Percentiles rank a stretch among this genome's conserved stretches.
Evolutionary conservation across 345 rosid genomes (phyloP).

Genomic region (Eucalyptus pauciflora): DNA sequence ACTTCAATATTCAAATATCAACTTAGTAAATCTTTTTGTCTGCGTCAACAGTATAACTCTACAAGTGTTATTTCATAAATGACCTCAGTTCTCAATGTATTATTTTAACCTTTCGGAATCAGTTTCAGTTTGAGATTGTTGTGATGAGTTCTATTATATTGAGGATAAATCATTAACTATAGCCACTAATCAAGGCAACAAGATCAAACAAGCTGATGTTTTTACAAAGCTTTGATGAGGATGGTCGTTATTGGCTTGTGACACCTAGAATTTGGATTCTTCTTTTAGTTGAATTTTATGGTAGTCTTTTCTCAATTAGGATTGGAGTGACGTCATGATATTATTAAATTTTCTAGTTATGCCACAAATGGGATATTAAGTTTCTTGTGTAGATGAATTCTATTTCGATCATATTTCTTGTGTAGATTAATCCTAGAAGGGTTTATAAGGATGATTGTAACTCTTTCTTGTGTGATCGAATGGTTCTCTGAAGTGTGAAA

Average conservation of each 20-base stretch:
- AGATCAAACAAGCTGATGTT: not conserved
- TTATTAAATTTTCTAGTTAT: not conserved
- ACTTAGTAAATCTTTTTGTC: not conserved
- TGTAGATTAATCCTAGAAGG: not conserved
- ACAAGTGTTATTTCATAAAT: not conserved
- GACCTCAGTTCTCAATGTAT: not conserved
- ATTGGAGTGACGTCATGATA: not conserved
- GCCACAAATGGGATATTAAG: not conserved
- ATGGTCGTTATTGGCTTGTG: not conserved
- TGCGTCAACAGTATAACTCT: not conserved
- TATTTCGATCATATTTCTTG: not conserved
- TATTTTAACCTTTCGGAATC: not conserved
- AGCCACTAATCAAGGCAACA: not conserved
- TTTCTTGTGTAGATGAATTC: not conserved
- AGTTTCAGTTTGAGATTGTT: not conserved
- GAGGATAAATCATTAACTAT: not conserved
- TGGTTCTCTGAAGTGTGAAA: not conserved
- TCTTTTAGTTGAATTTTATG: not conserved
- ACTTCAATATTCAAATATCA: not conserved
- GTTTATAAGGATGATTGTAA: not conserved
- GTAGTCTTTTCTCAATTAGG: not conserved
- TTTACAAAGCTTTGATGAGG: not conserved
- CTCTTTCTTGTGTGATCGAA: not conserved
- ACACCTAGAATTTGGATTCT: not conserved
- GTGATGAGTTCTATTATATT: not conserved